phyloP scores from a whole-genome alignment of 495 filamentous ascomycete genomes.

The Aspergillus bridgeri region DNA sequence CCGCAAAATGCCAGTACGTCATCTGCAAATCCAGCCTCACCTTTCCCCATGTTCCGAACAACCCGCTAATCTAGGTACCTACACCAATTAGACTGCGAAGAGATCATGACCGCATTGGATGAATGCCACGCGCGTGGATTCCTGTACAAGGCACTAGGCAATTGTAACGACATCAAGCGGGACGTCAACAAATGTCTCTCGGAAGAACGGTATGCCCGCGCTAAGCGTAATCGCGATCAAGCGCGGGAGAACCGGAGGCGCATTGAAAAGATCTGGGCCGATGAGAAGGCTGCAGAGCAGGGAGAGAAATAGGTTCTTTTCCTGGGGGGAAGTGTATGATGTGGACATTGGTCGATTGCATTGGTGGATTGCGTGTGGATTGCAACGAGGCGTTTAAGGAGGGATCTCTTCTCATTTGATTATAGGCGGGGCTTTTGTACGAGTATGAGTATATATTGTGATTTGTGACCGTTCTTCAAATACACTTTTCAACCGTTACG shows the following conservation, averaged over 20 bases:
- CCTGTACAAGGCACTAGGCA: slow-evolving; percentile 79
- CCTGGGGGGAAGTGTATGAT: neutral
- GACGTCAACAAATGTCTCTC: slow-evolving; percentile 79
- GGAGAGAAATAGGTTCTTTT: slow-evolving; percentile 1
- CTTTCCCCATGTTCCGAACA: slow-evolving; percentile 7
- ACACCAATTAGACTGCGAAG: slow-evolving; percentile 70
- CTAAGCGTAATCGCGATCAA: slow-evolving; percentile 67
- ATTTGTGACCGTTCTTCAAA: neutral
- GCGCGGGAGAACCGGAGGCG: slow-evolving; percentile 65
- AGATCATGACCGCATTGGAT: slow-evolving; percentile 86
- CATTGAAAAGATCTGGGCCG: slow-evolving; percentile 73
- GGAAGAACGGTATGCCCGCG: slow-evolving; percentile 71
- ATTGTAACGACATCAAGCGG: slow-evolving; percentile 82
- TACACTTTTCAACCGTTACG: neutral
- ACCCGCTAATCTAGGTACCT: neutral
- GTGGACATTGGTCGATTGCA: neutral
- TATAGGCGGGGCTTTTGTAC: neutral
- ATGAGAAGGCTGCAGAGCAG: slow-evolving; percentile 41
- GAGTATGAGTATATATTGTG: neutral
- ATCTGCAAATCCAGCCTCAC: neutral
- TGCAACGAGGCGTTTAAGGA: neutral
- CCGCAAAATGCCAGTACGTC: slow-evolving; percentile 78
- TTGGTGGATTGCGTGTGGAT: neutral
- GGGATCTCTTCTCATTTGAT: neutral
- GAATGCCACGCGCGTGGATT: slow-evolving; percentile 94